phyloP scores from a whole-genome alignment of 2,329 filamentous ascomycete species.

The Fusarium circinatum region DNA sequence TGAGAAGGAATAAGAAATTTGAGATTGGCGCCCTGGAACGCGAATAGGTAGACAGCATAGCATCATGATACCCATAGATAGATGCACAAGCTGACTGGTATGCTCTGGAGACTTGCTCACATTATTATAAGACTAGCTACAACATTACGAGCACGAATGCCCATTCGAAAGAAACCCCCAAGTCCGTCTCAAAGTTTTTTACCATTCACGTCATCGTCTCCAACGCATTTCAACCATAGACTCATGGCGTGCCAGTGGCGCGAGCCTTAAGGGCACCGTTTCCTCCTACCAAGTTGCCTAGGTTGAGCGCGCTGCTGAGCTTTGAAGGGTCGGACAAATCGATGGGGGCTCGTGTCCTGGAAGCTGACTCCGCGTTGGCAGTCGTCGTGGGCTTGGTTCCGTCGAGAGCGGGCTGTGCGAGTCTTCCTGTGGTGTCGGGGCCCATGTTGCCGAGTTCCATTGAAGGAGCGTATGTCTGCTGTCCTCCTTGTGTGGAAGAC shows the following conservation, averaged over 20 bases:
- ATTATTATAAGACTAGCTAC: conserved; percentile 37
- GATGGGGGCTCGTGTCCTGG: conserved; percentile 40
- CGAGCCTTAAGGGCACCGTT: conserved; percentile 25
- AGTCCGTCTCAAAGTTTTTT: conserved; percentile 7
- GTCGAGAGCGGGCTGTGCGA: conserved; percentile 18
- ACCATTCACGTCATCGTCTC: not conserved
- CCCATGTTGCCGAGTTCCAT: conserved; percentile 39
- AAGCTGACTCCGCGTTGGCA: conserved; percentile 33
- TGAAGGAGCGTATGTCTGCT: conserved; percentile 22
- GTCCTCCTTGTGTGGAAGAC: conserved; percentile 1
- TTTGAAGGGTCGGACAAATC: conserved; percentile 53
- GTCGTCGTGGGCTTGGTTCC: conserved; percentile 24
- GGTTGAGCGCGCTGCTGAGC: conserved; percentile 55
- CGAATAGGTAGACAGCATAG: conserved; percentile 9
- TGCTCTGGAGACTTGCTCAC: conserved; percentile 35
- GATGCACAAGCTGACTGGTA: conserved; percentile 15
- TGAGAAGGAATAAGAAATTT: conserved; percentile 34
- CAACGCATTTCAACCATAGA: not conserved
- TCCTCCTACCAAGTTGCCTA: conserved; percentile 53
- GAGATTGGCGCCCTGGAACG: conserved; percentile 20
- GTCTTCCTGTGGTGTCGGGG: conserved; percentile 22
- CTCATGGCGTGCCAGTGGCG: conserved; percentile 27
- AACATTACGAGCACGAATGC: conserved; percentile 30
- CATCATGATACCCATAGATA: conserved; percentile 47
- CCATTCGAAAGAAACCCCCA: conserved; percentile 16